Evolutionary conservation across 176 grass and related monocot species (phyloP), one percentile per base, ranked within the genome.

Genomic region (Coix lacrymajobi): DNA sequence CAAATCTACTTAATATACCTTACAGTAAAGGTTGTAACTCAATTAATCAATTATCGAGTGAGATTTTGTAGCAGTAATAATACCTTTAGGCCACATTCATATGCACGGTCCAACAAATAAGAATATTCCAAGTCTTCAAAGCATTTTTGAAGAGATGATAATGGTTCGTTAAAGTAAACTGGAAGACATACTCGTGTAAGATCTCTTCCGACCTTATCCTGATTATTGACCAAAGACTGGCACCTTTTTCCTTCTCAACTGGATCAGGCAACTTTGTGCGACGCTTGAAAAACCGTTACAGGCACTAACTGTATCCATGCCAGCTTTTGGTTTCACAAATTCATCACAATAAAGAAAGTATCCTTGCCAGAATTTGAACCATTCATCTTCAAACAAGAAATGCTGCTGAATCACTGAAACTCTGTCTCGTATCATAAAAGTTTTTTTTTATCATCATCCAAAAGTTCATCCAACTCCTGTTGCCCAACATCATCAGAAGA

Each of bases 211-310:
- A 94, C 89, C 79, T 90, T 97, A 61, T 93, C 94, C 82, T 97
- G 63, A 97, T 97, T 79, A 97, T 86, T n/a, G 94, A 97, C 94
- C 94, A 97, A 67, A 97, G 88, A 76, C 89, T 97, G 64, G 94
- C 84, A 69, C 91, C 77, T 66, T 91, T 97, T 76, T 97, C 94
- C 79, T 90, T 97, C 86, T 97, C 94, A 65, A 84, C 36, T 44
- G 91, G 94, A 83, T 94, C 87, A 64, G 94, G 94, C 66, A 97
- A 80, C 49, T 84, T 91, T 30, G 73, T 73, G 69, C 94, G 89
- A 9, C 91, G 80, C 87, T 90, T 91, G 11, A 38, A 77, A 70
- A 54, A 38, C 7, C 39, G 7, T 16, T 28, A 69, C 29, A 44
- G 11, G 37, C 29, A 43, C 19, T 54, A 48, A 58, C 46, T 32